Conservation (phyloP, 805 yeast species). For the Lipomyces sp. region DNA sequence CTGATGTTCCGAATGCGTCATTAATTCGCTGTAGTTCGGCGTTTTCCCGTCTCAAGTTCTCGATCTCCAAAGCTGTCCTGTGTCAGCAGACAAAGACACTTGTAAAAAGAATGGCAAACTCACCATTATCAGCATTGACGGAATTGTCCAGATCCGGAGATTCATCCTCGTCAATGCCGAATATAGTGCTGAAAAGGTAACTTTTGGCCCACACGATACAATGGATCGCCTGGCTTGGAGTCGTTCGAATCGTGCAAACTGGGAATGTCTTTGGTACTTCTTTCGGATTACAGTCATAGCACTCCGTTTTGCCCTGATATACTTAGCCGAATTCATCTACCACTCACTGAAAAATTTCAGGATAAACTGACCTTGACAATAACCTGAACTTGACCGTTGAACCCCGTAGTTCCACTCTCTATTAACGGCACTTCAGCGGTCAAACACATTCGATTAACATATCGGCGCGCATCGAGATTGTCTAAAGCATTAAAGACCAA, state of each 20-base stretch:
- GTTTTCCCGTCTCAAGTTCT: conserved; percentile 45
- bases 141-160: conserved; percentile 69
- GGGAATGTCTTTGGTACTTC: conserved; percentile 91
- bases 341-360: not conserved
- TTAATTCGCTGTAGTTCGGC: conserved; percentile 46
- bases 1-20: conserved; percentile 44
- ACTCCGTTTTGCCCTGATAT: conserved; percentile 74
- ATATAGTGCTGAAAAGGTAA: conserved; percentile 80
- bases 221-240: conserved; percentile 95
- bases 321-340: not conserved
- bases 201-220: conserved; percentile 98
- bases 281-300: conserved; percentile 89
- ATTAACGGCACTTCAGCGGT: conserved; percentile 75
- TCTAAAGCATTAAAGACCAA: conserved; percentile 91
- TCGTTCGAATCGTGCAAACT: conserved; percentile 94
- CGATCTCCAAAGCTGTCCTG: conserved; percentile 45
- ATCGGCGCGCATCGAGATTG: conserved; percentile 83
- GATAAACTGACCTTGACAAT: conserved; percentile 51
- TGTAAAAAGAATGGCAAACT: conserved; percentile 44
- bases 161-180: conserved; percentile 53
- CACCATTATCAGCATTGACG: conserved; percentile 66
- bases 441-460: conserved; percentile 83
- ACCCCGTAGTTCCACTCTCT: conserved; percentile 96
- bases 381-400: conserved; percentile 92
- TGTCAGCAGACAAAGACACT: not conserved